A percentile compares a stretch with the other conserved stretches of the same genome.
phyloP scores from a whole-genome alignment of 345 rosid species.

The Boechera retrofracta region DNA sequence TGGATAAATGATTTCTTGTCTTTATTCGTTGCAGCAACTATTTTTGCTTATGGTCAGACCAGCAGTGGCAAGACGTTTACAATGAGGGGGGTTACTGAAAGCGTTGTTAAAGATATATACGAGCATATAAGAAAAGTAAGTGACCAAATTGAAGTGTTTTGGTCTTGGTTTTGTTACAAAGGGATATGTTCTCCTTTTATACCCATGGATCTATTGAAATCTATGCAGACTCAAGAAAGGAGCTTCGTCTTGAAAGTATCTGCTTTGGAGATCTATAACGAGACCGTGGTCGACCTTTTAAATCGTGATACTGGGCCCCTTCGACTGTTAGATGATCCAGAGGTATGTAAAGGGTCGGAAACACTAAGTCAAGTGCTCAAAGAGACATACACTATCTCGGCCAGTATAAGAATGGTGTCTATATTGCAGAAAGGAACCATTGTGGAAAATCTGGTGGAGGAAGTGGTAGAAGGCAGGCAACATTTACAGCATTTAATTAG shows the following conservation, averaged over 20 bases:
- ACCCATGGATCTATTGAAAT: slow-evolving; percentile 8
- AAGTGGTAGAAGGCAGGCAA: slow-evolving; percentile 71
- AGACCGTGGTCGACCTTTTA: slow-evolving; percentile 84
- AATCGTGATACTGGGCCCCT: slow-evolving; percentile 82
- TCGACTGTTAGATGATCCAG: slow-evolving; percentile 95
- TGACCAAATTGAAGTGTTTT: neutral
- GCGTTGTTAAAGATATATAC: slow-evolving; percentile 74
- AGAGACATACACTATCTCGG: slow-evolving; percentile 14
- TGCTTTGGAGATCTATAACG: slow-evolving; percentile 94
- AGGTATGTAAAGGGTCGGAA: slow-evolving; percentile 57
- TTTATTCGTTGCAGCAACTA: slow-evolving; percentile 66
- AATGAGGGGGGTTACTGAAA: slow-evolving; percentile 86
- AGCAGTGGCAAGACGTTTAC: slow-evolving; percentile 94
- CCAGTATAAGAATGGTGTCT: slow-evolving; percentile 29
- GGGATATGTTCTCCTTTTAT: neutral
- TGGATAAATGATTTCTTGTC: neutral
- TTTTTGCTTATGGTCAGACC: slow-evolving; percentile 94
- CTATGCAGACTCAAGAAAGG: slow-evolving; percentile 68
- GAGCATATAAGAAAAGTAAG: slow-evolving; percentile 71
- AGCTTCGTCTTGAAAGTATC: slow-evolving; percentile 76
- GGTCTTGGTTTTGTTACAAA: neutral
- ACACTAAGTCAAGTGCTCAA: slow-evolving; percentile 24
- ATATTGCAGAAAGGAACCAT: slow-evolving; percentile 78
- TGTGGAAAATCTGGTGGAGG: slow-evolving; percentile 86
- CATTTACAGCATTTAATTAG: slow-evolving; percentile 81